These are phyloP conservation scores for Paraphaeosphaeria minitans DNA, from an alignment of 2,329 filamentous ascomycete genomes.

Conservation along the genomic window DNA sequence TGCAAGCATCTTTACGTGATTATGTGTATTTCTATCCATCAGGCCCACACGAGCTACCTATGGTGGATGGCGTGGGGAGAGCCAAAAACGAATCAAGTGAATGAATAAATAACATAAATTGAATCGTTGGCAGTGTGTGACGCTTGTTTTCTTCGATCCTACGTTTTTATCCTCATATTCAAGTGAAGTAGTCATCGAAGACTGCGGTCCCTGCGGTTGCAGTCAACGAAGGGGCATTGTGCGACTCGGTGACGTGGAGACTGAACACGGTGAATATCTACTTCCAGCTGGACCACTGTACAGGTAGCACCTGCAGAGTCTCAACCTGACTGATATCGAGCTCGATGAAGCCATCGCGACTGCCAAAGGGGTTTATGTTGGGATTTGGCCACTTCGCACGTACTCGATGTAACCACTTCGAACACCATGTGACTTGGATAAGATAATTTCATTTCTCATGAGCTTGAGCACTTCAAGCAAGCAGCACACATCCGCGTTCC, in stretches of 20 bases:
- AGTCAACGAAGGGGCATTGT: too few species aligned
- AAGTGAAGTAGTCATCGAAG: too few species aligned
- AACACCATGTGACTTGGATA: not conserved
- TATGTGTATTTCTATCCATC: not conserved
- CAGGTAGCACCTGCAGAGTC: not conserved
- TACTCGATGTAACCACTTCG: not conserved
- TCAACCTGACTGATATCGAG: not conserved
- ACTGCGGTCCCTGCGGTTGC: too few species aligned
- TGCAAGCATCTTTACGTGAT: not conserved
- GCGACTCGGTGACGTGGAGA: constrained; percentile 9
- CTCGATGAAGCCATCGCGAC: not conserved
- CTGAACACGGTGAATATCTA: constrained; percentile 10
- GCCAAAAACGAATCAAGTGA: too few species aligned
- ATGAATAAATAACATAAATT: too few species aligned
- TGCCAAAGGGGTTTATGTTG: not conserved
- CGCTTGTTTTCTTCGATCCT: too few species aligned
- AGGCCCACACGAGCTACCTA: not conserved
- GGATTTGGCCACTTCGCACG: not conserved
- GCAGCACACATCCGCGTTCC: constrained; percentile 22
- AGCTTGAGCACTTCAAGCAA: constrained; percentile 47
- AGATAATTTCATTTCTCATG: constrained; percentile 35
- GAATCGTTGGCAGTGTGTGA: too few species aligned
- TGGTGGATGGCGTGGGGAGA: not conserved
- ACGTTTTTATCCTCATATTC: too few species aligned
- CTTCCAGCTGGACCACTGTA: too few species aligned